These are phyloP conservation scores for Psophocarpus tetragonolobus DNA, from an alignment of 306 rosid species.

Conservation along the genomic window DNA sequence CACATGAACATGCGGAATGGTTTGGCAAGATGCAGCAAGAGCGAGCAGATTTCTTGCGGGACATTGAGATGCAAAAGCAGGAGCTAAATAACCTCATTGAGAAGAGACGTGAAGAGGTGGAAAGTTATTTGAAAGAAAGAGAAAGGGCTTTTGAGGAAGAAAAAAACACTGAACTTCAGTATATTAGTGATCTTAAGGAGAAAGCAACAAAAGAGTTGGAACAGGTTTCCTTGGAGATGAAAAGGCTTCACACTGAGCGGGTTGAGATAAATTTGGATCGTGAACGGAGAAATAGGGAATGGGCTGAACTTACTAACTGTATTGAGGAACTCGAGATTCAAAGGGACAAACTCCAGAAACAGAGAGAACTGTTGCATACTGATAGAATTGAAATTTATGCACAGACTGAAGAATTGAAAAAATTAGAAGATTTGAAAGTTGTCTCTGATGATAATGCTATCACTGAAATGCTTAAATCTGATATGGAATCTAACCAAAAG, in stretches of 20 bases:
- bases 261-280: constrained; percentile 82
- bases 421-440: constrained; percentile 64
- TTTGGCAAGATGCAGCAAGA: constrained; percentile 88
- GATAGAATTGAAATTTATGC: constrained; percentile 75
- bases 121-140: constrained; percentile 73
- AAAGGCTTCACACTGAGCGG: constrained; percentile 78
- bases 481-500: constrained; percentile 51
- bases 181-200: constrained; percentile 67
- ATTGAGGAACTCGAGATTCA: constrained; percentile 88
- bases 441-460: constrained; percentile 61
- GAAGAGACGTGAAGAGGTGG: constrained; percentile 90
- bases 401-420: constrained; percentile 74
- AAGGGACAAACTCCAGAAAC: constrained; percentile 83
- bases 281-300: constrained; percentile 76
- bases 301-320: constrained; percentile 83
- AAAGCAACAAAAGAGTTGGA: constrained; percentile 73
- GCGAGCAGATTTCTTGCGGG: constrained; percentile 73
- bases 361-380: constrained; percentile 82
- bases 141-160: constrained; percentile 76
- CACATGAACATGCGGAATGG: constrained; percentile 81
- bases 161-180: constrained; percentile 64
- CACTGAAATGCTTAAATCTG: constrained; percentile 56
- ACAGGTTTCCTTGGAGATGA: constrained; percentile 73
- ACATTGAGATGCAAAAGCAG: constrained; percentile 71
- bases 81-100: constrained; percentile 81